Base-by-base conservation (phyloP, 164 flowering plant genomes). In the Aristolochia fimbriata region DNA sequence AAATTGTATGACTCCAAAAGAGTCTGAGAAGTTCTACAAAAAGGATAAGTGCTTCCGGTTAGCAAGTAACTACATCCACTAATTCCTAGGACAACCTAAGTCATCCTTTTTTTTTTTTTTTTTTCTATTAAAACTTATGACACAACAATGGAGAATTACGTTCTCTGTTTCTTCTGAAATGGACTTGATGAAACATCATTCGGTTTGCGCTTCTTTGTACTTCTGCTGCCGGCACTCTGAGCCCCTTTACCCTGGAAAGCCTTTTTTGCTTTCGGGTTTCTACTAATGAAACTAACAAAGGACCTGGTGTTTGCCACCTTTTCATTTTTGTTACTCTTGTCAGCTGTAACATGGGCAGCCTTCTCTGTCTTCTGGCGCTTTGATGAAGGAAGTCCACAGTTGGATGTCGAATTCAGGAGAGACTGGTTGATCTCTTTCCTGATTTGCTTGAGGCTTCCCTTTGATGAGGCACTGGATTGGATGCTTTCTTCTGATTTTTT, bases 401-500 rank as follows among this genome's bases (percentile, higher is more conserved):
- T 72, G 31, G 64, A 62, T 66, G 65, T 52, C 33, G 72, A 65
- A 59, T 52, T 57, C 22, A 56, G 68, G 30, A 57, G 45, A 58
- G 22, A 59, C 45, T 68, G 57, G 37, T 79, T 83, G 27, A 86
- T 85, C 65, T 83, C 90, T 68, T 78, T 62, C 65, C 83, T 81
- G 80, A 85, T 75, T 64, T 71, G 67, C 78, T 84, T 84, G 54
- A 82, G 25, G 16, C 59, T 71, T 37, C 70, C 64, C 8, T 70
- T 67, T 66, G 43, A 68, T 46, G 83, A 65, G 0, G 27, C 30
- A 51, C 27, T 55, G 62, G 74, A 63, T n/a, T 69, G 71, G 70
- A 71, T 72, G 56, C 51, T 68, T 23, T 67, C 68, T 24, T 59
- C 69, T 13, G 76, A 55, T 48, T 76, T 74, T 43, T 59, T 56